Evolutionary conservation across 2,329 filamentous ascomycete species (phyloP).

Genomic region (Fusarium sp.): DNA sequence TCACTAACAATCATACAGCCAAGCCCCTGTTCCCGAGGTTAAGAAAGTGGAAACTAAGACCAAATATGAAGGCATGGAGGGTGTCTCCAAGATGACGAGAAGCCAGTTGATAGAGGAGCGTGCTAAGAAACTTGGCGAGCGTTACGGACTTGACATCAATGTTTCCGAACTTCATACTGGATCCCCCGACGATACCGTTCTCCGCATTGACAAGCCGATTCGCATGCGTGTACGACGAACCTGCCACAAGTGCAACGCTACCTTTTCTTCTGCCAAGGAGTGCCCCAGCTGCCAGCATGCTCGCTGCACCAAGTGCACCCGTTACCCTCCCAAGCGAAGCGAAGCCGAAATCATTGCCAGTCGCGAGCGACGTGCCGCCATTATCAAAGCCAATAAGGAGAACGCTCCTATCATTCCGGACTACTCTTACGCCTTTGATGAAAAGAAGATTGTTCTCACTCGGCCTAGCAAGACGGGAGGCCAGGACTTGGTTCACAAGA

Average conservation of each 20-base stretch:
- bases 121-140: constrained; percentile 67
- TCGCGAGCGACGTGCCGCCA: constrained; percentile 63
- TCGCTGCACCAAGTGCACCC: constrained; percentile 84
- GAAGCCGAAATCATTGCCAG: constrained; percentile 67
- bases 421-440: constrained; percentile 60
- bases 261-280: constrained; percentile 78
- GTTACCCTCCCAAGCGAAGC: constrained; percentile 76
- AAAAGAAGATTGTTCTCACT: constrained; percentile 67
- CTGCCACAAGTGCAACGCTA: constrained; percentile 84
- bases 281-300: constrained; percentile 83
- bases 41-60: constrained; percentile 47
- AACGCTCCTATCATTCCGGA: constrained; percentile 67
- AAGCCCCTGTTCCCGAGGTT: constrained; percentile 29
- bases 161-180: constrained; percentile 65
- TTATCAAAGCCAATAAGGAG: constrained; percentile 68
- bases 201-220: constrained; percentile 80
- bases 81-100: constrained; percentile 60
- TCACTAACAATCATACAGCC: constrained; percentile 36
- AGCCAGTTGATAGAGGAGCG: constrained; percentile 68
- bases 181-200: constrained; percentile 65
- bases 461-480: constrained; percentile 75
- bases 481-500: constrained; percentile 79
- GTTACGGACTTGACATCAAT: constrained; percentile 68
- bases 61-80: constrained; percentile 50
- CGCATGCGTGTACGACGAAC: constrained; percentile 82